Evolutionary conservation across 768 basidiomycete genomes (phyloP).

Genomic region (Phylloporus arenicola): DNA sequence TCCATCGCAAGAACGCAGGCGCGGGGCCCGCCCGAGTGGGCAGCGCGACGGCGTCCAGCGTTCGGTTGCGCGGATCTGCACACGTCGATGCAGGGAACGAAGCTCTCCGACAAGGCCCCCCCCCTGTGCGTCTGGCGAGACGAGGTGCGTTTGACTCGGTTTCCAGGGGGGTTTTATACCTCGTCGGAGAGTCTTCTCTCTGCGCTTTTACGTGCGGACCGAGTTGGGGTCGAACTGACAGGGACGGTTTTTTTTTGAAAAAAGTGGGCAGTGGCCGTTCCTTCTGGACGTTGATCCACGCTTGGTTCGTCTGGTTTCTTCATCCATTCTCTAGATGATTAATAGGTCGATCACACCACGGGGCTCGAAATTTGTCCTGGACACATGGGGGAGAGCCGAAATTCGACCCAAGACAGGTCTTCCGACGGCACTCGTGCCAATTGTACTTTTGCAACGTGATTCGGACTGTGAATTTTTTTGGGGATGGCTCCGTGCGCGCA

Average conservation of each 20-base stretch:
- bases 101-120: background rate
- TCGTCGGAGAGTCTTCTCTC: background rate
- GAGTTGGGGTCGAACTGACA: slow-evolving; percentile 1
- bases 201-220: background rate
- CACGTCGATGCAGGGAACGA: slow-evolving; percentile 31
- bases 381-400: background rate
- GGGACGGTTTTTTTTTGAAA: too few species aligned
- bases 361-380: slow-evolving; percentile 1
- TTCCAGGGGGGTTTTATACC: slow-evolving; percentile 16
- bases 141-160: background rate
- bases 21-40: slow-evolving; percentile 21
- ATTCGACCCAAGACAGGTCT: background rate
- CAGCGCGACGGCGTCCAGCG: slow-evolving; percentile 19
- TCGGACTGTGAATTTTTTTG: slow-evolving; percentile 15
- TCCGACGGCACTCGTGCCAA: too few species aligned
- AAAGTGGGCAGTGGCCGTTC: too few species aligned
- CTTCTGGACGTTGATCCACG: too few species aligned
- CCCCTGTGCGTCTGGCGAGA: background rate
- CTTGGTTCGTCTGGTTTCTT: slow-evolving; percentile 5
- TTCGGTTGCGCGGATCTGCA: slow-evolving; percentile 29
- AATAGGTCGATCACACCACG: slow-evolving; percentile 4
- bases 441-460: slow-evolving; percentile 6
- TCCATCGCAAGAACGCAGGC: slow-evolving; percentile 65
- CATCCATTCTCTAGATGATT: background rate
- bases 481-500: slow-evolving; percentile 5